phyloP scores from a whole-genome alignment of 1,284 basidiomycete species.

The Wolfiporia cocos region DNA sequence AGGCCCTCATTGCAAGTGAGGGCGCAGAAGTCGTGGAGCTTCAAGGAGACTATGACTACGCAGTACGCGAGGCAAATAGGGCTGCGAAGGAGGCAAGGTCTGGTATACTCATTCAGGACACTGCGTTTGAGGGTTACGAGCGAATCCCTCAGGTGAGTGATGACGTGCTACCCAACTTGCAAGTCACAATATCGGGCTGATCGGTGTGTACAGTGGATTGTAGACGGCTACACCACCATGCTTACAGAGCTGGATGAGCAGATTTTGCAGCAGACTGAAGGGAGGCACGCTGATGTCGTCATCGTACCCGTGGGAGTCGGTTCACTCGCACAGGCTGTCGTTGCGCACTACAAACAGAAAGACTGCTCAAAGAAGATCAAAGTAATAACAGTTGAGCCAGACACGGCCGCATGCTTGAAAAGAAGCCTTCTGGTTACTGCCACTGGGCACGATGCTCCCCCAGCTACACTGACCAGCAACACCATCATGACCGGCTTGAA shows the following conservation, averaged over 20 bases:
- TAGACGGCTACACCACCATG: slow-evolving; percentile 9
- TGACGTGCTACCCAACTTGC: not conserved
- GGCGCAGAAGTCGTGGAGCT: slow-evolving; percentile 4
- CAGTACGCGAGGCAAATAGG: not conserved
- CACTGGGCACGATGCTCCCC: not conserved
- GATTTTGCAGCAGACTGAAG: not conserved
- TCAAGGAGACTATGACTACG: slow-evolving; percentile 6
- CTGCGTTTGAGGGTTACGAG: slow-evolving; percentile 6
- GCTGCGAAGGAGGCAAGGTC: not conserved
- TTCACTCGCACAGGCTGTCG: slow-evolving; percentile 8
- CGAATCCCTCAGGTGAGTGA: slow-evolving; percentile 3
- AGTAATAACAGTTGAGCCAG: slow-evolving; percentile 8
- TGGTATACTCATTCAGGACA: slow-evolving; percentile 7
- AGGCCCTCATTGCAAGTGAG: slow-evolving; percentile 3
- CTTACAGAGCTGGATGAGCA: slow-evolving; percentile 7
- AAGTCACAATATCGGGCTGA: not conserved
- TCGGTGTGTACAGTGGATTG: slow-evolving; percentile 8
- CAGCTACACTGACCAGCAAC: not conserved
- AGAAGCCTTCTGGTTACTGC: not conserved
- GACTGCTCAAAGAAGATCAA: not conserved
- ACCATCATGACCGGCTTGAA: slow-evolving; percentile 9
- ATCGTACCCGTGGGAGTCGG: slow-evolving; percentile 8
- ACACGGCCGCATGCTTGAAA: slow-evolving; percentile 6
- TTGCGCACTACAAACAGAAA: slow-evolving; percentile 5
- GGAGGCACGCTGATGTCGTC: slow-evolving; percentile 5